Evolutionary conservation across 805 yeast species (phyloP).

Genomic region (Sungouiozyma ichnusensis): DNA sequence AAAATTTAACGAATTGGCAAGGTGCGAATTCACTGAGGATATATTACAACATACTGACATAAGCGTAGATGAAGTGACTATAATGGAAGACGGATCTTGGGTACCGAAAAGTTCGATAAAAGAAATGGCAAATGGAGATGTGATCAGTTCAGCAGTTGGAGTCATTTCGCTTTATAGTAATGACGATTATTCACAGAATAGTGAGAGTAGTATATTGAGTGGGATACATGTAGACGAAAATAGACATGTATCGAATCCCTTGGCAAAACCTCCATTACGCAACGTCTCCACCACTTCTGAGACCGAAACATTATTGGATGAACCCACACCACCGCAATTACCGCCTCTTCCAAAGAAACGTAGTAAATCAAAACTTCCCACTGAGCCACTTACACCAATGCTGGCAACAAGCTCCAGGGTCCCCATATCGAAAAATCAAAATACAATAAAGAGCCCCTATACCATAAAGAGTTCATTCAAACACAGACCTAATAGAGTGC

Average conservation of each 20-base stretch:
- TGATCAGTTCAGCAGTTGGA: background rate
- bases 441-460: background rate
- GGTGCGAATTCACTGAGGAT: constrained; percentile 66
- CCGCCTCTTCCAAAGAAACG: background rate
- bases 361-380: no score
- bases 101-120: constrained; percentile 25
- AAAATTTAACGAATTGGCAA: constrained; percentile 46
- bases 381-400: constrained; percentile 26
- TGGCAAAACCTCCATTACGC: background rate
- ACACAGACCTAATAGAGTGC: background rate
- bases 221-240: background rate
- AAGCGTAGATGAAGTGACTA: constrained; percentile 52
- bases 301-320: background rate
- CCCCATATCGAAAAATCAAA: no score
- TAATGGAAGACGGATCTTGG: constrained; percentile 76
- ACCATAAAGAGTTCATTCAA: background rate
- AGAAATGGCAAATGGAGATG: constrained; percentile 3
- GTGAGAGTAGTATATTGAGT: constrained; percentile 5
- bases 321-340: background rate
- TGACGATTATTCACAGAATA: background rate
- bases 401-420: no score
- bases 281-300: background rate
- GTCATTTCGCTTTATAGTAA: background rate
- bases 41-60: constrained; percentile 44
- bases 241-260: background rate